Evolutionary conservation across 2,329 filamentous ascomycete species (phyloP), one percentile per base, ranked within the genome.

Genomic region (Didymella glomerata): DNA sequence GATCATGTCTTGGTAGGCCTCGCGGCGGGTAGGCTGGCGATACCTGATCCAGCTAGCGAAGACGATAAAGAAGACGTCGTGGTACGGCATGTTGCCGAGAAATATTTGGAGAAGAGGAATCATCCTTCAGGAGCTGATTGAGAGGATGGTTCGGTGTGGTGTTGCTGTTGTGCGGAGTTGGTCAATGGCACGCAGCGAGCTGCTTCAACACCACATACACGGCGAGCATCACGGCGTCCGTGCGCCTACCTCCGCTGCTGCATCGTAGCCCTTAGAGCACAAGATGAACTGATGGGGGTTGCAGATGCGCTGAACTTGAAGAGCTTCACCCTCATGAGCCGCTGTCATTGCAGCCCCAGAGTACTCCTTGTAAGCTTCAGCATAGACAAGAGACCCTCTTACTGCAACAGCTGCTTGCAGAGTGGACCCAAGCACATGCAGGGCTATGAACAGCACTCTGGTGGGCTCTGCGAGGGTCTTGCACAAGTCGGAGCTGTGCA

Each of bases 211-310:
- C 34, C 25, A 42, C 4, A 40, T 27, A 32, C 51, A 38, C 22
- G 18, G 24, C 51, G n/a, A 14, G 30, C 44, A 34, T 16, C 45
- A 32, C 32, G 28, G 24, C 18, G 52, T 36, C 52, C 52, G 52
- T 54, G 52, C 52, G 41, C 45, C 25, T 36, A 42, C 36, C 45
- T 41, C 36, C 20, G 24, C 32, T n/a, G 27, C 22, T 45, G 49
- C 22, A 24, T n/a, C 16, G 42, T 13, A 47, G 30, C 22, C 24
- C 9, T 11, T 24, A 53, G 24, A n/a, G 14, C 22, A 16, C 13
- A 9, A 22, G 8, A 16, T 6, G 20, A 4, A 7, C 7, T 20
- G 5, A 10, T 2, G 20, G 2, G 22, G n/a, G 13, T 3, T 16
- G 18, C 45, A n/a, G 4, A 6, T 30, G 27, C 7, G 18, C 18